phyloP scores from a whole-genome alignment of 2,329 filamentous ascomycete species.

The Fusarium foetens region DNA sequence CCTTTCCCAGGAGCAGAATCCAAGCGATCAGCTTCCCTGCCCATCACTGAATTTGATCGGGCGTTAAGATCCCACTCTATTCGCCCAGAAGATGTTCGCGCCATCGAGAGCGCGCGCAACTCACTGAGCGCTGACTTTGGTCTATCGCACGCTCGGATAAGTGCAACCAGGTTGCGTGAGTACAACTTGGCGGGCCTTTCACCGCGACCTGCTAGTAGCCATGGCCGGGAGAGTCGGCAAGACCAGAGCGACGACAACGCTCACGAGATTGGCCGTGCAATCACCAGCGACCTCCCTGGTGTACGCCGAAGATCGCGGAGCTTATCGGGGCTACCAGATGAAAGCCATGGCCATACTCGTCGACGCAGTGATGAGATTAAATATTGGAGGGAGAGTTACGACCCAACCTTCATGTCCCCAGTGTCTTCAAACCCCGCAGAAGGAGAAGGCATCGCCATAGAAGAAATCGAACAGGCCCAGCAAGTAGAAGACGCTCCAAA shows the following conservation, averaged over 20 bases:
- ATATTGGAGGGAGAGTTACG: slow-evolving; percentile 71
- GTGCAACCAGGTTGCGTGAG: slow-evolving; percentile 46
- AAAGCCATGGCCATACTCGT: slow-evolving; percentile 51
- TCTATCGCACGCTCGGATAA: slow-evolving; percentile 48
- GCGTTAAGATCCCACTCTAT: slow-evolving; percentile 71
- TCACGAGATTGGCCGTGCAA: slow-evolving; percentile 69
- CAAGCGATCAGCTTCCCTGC: slow-evolving; percentile 68
- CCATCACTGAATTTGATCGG: slow-evolving; percentile 69
- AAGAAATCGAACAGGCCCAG: slow-evolving; percentile 47
- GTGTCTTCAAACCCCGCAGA: slow-evolving; percentile 60
- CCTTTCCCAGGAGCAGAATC: slow-evolving; percentile 51
- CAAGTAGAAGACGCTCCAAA: slow-evolving; percentile 48
- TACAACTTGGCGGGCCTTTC: slow-evolving; percentile 64
- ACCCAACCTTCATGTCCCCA: slow-evolving; percentile 61
- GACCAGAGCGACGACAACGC: slow-evolving; percentile 55
- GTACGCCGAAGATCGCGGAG: slow-evolving; percentile 68
- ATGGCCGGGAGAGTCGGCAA: slow-evolving; percentile 59
- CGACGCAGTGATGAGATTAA: slow-evolving; percentile 72
- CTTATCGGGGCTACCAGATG: slow-evolving; percentile 62
- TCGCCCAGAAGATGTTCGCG: slow-evolving; percentile 64
- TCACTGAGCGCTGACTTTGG: slow-evolving; percentile 60
- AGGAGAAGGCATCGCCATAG: slow-evolving; percentile 46
- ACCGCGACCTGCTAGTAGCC: slow-evolving; percentile 69
- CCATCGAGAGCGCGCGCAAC: slow-evolving; percentile 64
- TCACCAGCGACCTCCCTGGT: slow-evolving; percentile 64